Base-by-base conservation (phyloP, 257 asterid genomes). In the Dorcoceras hygrometricum region DNA sequence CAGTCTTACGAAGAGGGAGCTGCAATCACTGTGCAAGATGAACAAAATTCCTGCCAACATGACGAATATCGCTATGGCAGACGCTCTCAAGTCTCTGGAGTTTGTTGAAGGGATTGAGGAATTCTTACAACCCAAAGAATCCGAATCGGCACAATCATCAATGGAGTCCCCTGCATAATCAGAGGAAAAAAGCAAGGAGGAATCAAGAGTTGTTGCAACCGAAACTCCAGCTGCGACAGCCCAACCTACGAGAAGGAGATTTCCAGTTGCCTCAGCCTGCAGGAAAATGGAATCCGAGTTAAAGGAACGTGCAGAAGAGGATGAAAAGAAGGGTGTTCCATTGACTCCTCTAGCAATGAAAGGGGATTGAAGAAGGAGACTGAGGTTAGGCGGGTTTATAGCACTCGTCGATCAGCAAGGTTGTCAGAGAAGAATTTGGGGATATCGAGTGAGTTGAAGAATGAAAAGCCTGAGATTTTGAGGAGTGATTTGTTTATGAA, bases 21-120 rank as follows among this genome's bases (percentile, higher is more conserved):
- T n/a, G n/a, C n/a, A n/a, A n/a, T n/a, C n/a, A n/a, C n/a, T n/a
- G n/a, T 88, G 93, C 88, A 85, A 83, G 89, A 84, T 63, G 84
- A 83, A 86, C 76, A 79, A 83, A 66, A 85, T 88, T 71, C 85
- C 89, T 0, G 95, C 95, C 24, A 88, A 87, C 72, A 59, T 71
- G 8, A 80, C 96, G 18, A 88, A 85, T 64, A 77, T 80, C 23
- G 86, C 91, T 58, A 86, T 86, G 95, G 82, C 78, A 11, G 83
- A 85, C 3, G 78, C 91, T 29, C 90, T 91, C 72, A 64, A 66
- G 23, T 68, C 88, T 70, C 96, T 88, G 23, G 63, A 76, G 19
- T 46, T 65, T 8, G 97, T 27, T 7, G 87, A 93, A 73, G 97
- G 99, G 54, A 69, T 85, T 58, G 95, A 93, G 29, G 95, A 88